These are phyloP conservation scores for Pharus latifolius DNA, from an alignment of 176 grass and related monocot genomes.

Conservation along the genomic window DNA sequence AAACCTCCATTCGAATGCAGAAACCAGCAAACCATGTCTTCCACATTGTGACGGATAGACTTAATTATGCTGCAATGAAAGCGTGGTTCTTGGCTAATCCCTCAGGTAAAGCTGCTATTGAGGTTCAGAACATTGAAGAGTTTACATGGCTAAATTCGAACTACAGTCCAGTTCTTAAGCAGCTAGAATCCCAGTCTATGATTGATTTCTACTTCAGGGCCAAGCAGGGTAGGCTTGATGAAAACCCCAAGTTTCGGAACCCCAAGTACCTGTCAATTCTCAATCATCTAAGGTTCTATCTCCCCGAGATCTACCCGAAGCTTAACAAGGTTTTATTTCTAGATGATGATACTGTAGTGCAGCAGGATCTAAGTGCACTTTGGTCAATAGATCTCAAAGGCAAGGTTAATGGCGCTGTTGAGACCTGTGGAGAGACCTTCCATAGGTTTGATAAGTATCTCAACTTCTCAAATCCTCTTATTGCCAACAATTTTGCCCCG, in stretches of 20 bases:
- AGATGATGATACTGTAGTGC: conserved; percentile 84
- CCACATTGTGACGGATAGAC: conserved; percentile 83
- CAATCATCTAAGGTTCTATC: conserved; percentile 94
- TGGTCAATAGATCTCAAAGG: conserved; percentile 79
- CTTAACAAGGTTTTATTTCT: conserved; percentile 81
- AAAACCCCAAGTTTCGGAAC: conserved; percentile 79
- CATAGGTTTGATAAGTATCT: conserved; percentile 86
- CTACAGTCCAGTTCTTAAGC: conserved; percentile 93
- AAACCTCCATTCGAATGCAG: conserved; percentile 33
- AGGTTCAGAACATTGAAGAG: conserved; percentile 83
- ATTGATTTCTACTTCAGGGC: conserved; percentile 81
- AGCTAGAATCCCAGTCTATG: conserved; percentile 64
- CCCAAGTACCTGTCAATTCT: conserved; percentile 92
- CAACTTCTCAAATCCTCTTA: conserved; percentile 89
- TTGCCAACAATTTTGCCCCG: conserved; percentile 72
- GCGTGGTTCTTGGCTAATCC: conserved; percentile 96
- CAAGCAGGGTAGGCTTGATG: conserved; percentile 35
- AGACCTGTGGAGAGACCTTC: conserved; percentile 76
- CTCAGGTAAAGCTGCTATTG: conserved; percentile 49
- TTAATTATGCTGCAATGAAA: conserved; percentile 92
- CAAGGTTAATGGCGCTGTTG: conserved; percentile 86
- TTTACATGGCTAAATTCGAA: conserved; percentile 85
- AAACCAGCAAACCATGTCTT: conserved; percentile 73
- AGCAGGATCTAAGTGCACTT: conserved; percentile 56
- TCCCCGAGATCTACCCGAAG: conserved; percentile 85